A percentile compares a stretch with the other conserved stretches of the same genome.
Evolutionary conservation across 768 basidiomycete species (phyloP).

Genomic region (Glaciozyma antarctica): DNA sequence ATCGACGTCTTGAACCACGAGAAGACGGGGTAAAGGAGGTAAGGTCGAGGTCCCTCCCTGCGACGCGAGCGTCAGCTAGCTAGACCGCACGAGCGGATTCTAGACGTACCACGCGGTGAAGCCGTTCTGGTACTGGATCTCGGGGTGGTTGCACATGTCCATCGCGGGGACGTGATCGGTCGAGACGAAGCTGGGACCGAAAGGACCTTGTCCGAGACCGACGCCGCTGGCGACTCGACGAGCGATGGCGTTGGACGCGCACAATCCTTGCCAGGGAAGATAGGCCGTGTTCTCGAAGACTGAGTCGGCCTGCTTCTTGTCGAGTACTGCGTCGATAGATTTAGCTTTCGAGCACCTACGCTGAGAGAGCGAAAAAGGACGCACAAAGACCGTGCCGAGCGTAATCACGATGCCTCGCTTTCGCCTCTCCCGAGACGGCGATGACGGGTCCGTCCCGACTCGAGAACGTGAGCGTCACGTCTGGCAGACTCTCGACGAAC

Average conservation of each 20-base stretch:
- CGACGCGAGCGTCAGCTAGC: neutral
- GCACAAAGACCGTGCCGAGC: neutral
- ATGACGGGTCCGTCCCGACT: constrained; percentile 34
- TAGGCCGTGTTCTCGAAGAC: constrained; percentile 32
- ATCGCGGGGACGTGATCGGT: constrained; percentile 35
- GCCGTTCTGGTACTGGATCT: constrained; percentile 35
- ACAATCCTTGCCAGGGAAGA: constrained; percentile 32
- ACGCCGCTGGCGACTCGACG: constrained; percentile 31
- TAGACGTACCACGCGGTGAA: constrained; percentile 11
- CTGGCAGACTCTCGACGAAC: constrained; percentile 28
- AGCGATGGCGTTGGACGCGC: constrained; percentile 29
- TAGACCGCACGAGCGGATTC: neutral
- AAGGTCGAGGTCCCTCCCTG: constrained; percentile 36
- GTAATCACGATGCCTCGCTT: constrained; percentile 11
- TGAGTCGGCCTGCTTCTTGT: constrained; percentile 9
- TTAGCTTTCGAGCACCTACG: neutral
- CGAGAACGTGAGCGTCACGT: constrained; percentile 35
- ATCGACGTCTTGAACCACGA: constrained; percentile 79
- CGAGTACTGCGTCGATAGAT: constrained; percentile 6
- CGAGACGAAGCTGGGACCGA: constrained; percentile 32
- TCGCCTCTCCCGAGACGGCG: constrained; percentile 24
- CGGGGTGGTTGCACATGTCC: constrained; percentile 41
- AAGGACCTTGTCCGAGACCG: constrained; percentile 26
- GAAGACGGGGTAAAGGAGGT: constrained; percentile 49
- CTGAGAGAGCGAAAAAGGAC: neutral